Conservation (phyloP, 495 filamentous ascomycete genomes). For the Xylaria nigripes region DNA sequence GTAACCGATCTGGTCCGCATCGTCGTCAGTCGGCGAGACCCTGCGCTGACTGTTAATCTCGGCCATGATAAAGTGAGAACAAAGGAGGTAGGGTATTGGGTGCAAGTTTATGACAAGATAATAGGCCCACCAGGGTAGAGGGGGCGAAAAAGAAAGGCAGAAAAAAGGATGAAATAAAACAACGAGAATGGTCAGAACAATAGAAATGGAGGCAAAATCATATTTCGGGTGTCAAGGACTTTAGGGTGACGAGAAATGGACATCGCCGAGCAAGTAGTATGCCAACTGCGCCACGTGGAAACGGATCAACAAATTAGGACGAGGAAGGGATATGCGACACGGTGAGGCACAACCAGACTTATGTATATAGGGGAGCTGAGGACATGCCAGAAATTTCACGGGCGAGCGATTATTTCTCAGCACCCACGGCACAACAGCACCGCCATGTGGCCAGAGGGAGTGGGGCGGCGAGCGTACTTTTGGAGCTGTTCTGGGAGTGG, state of each 20-base stretch:
- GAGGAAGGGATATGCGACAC: neutral
- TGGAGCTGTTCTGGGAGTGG: conserved; percentile 13
- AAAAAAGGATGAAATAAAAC: neutral
- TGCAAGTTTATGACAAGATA: conserved; percentile 11
- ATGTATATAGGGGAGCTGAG: conserved; percentile 1
- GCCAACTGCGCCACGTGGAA: conserved; percentile 4
- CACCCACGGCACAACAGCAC: conserved; percentile 10
- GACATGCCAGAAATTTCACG: conserved; percentile 10
- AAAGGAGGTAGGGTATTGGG: neutral
- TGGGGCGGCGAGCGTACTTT: conserved; percentile 11
- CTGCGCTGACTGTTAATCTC: conserved; percentile 40
- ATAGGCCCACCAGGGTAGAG: neutral
- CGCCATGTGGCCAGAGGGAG: conserved; percentile 14
- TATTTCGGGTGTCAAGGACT: conserved; percentile 6
- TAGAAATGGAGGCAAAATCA: conserved; percentile 17
- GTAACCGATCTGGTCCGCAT: conserved; percentile 67
- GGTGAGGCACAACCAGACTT: conserved; percentile 1
- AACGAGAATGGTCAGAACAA: conserved; percentile 14
- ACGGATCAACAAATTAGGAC: conserved; percentile 2
- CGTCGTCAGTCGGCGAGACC: conserved; percentile 52
- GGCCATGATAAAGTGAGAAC: conserved; percentile 18
- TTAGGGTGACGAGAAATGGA: conserved; percentile 8
- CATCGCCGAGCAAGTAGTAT: conserved; percentile 10
- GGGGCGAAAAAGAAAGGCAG: conserved; percentile 5
- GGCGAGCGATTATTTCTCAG: conserved; percentile 14